A percentile compares a stretch with the other conserved stretches of the same genome.
These are phyloP conservation scores for Nannochloropsis granulata DNA, from an alignment of 108 stramenopile species.

Conservation along the genomic window DNA sequence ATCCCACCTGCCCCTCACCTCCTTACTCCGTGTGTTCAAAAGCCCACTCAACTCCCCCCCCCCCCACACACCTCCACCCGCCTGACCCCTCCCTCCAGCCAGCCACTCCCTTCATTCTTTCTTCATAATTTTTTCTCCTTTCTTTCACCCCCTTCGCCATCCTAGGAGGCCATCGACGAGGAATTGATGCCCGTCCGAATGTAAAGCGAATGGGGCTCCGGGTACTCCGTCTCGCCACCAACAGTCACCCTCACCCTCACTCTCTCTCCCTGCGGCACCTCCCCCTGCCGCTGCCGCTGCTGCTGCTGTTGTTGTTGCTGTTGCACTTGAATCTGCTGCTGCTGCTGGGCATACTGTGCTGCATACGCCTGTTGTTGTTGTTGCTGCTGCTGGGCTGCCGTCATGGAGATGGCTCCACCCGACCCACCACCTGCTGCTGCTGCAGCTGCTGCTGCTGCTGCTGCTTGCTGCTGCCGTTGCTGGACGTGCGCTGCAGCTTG, in stretches of 20 bases:
- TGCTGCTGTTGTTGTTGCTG: neutral
- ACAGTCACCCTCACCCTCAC: neutral
- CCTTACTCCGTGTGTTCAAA: too few relatives aligned
- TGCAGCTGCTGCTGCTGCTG: neutral
- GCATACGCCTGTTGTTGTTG: neutral
- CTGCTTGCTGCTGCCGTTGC: neutral
- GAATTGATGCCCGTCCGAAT: neutral
- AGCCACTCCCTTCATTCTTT: too few relatives aligned
- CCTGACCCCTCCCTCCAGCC: neutral
- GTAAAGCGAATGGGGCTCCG: neutral
- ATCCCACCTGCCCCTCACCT: too few relatives aligned
- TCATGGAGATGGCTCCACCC: neutral
- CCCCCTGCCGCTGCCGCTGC: neutral
- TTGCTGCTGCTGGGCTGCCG: too few relatives aligned
- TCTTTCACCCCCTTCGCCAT: too few relatives aligned
- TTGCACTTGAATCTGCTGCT: neutral
- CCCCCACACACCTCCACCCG: neutral
- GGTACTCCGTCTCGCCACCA: neutral
- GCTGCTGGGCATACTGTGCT: neutral
- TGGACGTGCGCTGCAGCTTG: neutral
- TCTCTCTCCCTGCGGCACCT: neutral
- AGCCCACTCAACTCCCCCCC: neutral
- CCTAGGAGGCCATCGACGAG: neutral
- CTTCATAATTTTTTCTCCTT: too few relatives aligned
- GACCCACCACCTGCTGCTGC: neutral